Evolutionary conservation across 305 asterid genomes (phyloP).

Genomic region (Solanum hybrid): DNA sequence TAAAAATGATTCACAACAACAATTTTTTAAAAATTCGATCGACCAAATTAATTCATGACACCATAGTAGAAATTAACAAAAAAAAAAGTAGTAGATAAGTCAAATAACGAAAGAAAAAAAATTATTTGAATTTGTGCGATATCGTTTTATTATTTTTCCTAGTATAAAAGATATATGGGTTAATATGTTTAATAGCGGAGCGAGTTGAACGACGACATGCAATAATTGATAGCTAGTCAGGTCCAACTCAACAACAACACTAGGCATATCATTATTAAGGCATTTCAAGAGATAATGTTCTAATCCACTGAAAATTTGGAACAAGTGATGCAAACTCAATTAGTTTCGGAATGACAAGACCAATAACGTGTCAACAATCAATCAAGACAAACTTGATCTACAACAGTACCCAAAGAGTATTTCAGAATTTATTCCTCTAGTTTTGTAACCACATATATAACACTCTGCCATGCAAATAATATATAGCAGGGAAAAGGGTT

Average conservation of each 20-base stretch:
- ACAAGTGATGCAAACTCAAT: background rate
- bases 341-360: background rate
- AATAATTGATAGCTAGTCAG: background rate
- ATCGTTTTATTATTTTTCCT: background rate
- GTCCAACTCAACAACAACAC: background rate
- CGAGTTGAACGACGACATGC: accelerated
- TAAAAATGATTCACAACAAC: background rate
- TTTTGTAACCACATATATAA: background rate
- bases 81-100: background rate
- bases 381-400: background rate
- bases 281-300: background rate
- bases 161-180: background rate
- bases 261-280: background rate
- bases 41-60: background rate
- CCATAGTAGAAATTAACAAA: background rate
- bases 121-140: background rate
- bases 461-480: background rate
- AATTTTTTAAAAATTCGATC: background rate
- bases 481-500: too few relatives aligned
- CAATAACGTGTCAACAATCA: background rate
- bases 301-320: background rate
- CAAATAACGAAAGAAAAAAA: background rate
- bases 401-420: background rate
- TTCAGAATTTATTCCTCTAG: background rate
- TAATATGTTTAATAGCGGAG: background rate